phyloP scores from a whole-genome alignment of 108 stramenopile species.

The Chaetoceros muelleri region DNA sequence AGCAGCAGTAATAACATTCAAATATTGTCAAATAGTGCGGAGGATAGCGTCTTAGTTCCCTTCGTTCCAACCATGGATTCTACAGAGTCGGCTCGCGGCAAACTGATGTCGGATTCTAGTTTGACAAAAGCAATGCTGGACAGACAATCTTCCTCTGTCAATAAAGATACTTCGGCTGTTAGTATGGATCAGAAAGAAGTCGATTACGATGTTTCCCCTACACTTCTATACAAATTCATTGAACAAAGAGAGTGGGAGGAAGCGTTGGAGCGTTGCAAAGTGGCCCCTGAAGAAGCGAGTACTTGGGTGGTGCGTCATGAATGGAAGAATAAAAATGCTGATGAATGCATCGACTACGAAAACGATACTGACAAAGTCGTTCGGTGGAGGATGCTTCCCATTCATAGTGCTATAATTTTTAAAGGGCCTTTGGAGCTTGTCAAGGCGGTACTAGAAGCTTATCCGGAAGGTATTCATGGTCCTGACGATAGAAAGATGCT shows the following conservation, averaged over 20 bases:
- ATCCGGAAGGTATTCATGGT: conserved; percentile 9
- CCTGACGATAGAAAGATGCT: conserved; percentile 25
- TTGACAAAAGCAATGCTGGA: too few relatives aligned
- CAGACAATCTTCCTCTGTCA: too few relatives aligned
- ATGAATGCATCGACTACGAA: not conserved
- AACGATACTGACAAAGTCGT: conserved; percentile 8
- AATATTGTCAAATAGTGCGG: too few relatives aligned
- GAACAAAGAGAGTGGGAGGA: conserved; percentile 62
- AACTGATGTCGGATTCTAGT: too few relatives aligned
- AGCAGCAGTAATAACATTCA: too few relatives aligned
- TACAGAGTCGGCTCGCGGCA: too few relatives aligned
- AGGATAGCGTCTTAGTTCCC: too few relatives aligned
- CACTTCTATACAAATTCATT: conserved; percentile 49
- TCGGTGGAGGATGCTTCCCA: conserved; percentile 30
- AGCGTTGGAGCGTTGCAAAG: conserved; percentile 20
- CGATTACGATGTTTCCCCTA: conserved; percentile 63
- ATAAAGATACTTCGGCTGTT: too few relatives aligned
- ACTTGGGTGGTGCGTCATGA: conserved; percentile 29
- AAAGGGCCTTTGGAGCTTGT: conserved; percentile 13
- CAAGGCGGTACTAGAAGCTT: conserved; percentile 12
- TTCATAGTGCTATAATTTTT: conserved; percentile 26
- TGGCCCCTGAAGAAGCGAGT: conserved; percentile 18
- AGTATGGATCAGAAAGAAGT: conserved; percentile 48
- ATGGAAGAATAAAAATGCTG: not conserved
- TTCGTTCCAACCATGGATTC: too few relatives aligned